phyloP scores from a whole-genome alignment of 192 early-diverging fungal genomes.

The Bifiguratus adelaidae region DNA sequence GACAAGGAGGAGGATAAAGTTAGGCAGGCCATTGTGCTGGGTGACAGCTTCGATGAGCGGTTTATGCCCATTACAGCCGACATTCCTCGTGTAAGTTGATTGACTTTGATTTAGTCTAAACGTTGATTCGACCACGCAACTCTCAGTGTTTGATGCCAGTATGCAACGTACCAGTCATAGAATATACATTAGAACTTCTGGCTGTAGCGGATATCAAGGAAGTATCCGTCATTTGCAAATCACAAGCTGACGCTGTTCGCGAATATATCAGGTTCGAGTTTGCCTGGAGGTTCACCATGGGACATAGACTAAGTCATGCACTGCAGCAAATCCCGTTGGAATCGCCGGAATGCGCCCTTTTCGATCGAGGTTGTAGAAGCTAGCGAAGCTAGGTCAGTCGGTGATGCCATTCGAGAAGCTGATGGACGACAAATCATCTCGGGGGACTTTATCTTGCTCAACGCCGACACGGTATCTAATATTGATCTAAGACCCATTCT shows the following conservation, averaged over 20 bases:
- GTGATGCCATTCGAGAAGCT: slow-evolving; percentile 87
- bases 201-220: slow-evolving; percentile 80
- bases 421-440: slow-evolving; percentile 70
- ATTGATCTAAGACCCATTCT: slow-evolving; percentile 66
- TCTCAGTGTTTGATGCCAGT: slow-evolving; percentile 80
- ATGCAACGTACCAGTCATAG: slow-evolving; percentile 92
- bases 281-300: no score
- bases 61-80: slow-evolving; percentile 82
- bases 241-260: slow-evolving; percentile 75
- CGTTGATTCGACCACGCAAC: neutral
- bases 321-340: slow-evolving; percentile 60
- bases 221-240: slow-evolving; percentile 75
- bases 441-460: slow-evolving; percentile 88
- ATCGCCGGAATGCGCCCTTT: slow-evolving; percentile 47
- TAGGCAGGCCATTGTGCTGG: slow-evolving; percentile 84
- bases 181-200: slow-evolving; percentile 92
- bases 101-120: neutral
- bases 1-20: slow-evolving; percentile 49
- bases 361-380: slow-evolving; percentile 62
- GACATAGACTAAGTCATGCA: no score
- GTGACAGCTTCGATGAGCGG: slow-evolving; percentile 79
- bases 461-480: slow-evolving; percentile 85
- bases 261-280: slow-evolving; percentile 65
- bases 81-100: slow-evolving; percentile 55
- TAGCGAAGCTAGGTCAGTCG: slow-evolving; percentile 66